Evolutionary conservation across 805 yeast genomes (phyloP).

Genomic region (Schwanniomyces sp.): DNA sequence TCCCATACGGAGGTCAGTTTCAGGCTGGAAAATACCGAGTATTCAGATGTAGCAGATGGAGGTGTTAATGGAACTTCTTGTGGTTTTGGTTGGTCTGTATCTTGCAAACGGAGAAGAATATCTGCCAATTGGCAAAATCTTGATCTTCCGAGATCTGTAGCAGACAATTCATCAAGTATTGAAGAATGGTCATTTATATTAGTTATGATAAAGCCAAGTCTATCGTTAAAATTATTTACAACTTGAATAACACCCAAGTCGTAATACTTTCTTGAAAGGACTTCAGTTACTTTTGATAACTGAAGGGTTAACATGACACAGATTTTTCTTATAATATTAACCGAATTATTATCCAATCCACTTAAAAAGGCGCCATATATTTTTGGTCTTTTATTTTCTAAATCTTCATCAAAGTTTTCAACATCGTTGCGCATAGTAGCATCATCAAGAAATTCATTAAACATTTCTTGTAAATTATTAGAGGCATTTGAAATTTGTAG

Average conservation of each 20-base stretch:
- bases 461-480: slow-evolving; percentile 25
- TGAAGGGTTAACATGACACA: slow-evolving; percentile 45
- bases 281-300: slow-evolving; percentile 49
- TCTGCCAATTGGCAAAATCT: slow-evolving; percentile 23
- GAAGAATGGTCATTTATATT: slow-evolving; percentile 22
- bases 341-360: slow-evolving; percentile 46
- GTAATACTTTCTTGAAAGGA: slow-evolving; percentile 50
- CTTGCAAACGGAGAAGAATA: slow-evolving; percentile 20
- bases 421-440: slow-evolving; percentile 6
- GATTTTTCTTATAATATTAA: slow-evolving; percentile 40
- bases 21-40: slow-evolving; percentile 34
- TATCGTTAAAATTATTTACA: slow-evolving; percentile 27
- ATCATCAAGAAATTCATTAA: slow-evolving; percentile 8
- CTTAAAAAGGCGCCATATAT: slow-evolving; percentile 48
- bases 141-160: slow-evolving; percentile 7
- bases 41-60: slow-evolving; percentile 43
- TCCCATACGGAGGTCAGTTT: slow-evolving; percentile 17
- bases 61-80: slow-evolving; percentile 31
- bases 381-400: slow-evolving; percentile 43
- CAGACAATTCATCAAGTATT: slow-evolving; percentile 2
- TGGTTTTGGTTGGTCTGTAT: slow-evolving; percentile 1
- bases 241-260: slow-evolving; percentile 55
- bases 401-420: slow-evolving; percentile 23
- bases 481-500: slow-evolving; percentile 48
- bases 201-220: slow-evolving; percentile 9